Conservation (phyloP, 2,329 filamentous ascomycete genomes). For the Nannizziopsis arthrosporioides region DNA sequence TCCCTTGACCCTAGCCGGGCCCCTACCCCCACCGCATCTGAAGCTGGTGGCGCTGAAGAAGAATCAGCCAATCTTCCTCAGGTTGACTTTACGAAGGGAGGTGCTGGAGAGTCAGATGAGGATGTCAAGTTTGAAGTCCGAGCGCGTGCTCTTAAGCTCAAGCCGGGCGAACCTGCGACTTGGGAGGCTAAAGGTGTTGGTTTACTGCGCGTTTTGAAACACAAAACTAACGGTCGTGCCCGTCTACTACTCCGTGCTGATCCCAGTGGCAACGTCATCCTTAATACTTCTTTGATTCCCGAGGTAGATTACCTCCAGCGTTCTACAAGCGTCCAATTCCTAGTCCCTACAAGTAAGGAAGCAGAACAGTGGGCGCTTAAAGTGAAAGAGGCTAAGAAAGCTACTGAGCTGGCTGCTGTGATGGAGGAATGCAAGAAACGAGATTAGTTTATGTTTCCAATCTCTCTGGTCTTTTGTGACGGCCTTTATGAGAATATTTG, state of each 20-base stretch:
- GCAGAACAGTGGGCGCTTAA: constrained; percentile 61
- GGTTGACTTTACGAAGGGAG: constrained; percentile 55
- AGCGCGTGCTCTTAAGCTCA: constrained; percentile 56
- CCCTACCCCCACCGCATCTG: constrained; percentile 37
- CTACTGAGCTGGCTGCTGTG: constrained; percentile 38
- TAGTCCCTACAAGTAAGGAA: constrained; percentile 45
- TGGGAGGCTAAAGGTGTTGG: constrained; percentile 65
- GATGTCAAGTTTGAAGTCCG: constrained; percentile 57
- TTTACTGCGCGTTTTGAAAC: constrained; percentile 57
- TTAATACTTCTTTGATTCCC: constrained; percentile 57
- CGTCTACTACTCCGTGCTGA: constrained; percentile 64
- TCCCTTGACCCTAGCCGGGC: constrained; percentile 34
- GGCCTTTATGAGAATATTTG: constrained; percentile 4
- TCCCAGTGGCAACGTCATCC: constrained; percentile 58
- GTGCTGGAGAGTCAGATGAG: constrained; percentile 62
- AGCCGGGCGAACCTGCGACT: constrained; percentile 35
- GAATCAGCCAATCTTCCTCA: constrained; percentile 53
- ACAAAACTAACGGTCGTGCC: constrained; percentile 55
- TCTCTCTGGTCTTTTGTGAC: background rate
- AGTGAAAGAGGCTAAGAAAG: constrained; percentile 47
- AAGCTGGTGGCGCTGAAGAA: constrained; percentile 34
- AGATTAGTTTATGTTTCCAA: background rate
- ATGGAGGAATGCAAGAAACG: constrained; percentile 40
- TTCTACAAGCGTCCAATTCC: constrained; percentile 33
- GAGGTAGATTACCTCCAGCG: constrained; percentile 51